phyloP scores from a whole-genome alignment of 2,329 filamentous ascomycete genomes.

The Niveomyces coronatus region DNA sequence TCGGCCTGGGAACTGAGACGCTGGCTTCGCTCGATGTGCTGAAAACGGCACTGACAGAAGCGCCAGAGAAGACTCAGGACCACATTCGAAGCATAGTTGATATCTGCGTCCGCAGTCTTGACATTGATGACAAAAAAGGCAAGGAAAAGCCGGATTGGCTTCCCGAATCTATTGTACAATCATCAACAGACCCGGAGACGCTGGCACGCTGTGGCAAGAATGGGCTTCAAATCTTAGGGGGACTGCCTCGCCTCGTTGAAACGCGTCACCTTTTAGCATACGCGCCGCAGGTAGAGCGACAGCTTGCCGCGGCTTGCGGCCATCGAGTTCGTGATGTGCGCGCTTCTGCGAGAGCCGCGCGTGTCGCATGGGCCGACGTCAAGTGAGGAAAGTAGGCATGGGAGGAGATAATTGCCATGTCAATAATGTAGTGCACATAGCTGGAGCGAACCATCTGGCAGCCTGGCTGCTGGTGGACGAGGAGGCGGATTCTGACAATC shows the following conservation, averaged over 20 bases:
- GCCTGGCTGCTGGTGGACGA: no score
- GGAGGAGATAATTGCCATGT: background rate
- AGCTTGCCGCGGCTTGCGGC: constrained; percentile 41
- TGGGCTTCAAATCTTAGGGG: constrained; percentile 36
- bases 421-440: background rate
- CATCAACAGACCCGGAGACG: constrained; percentile 12
- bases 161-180: constrained; percentile 16
- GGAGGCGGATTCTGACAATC: background rate
- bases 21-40: constrained; percentile 39
- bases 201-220: constrained; percentile 32
- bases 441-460: background rate
- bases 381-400: constrained; percentile 15
- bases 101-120: constrained; percentile 31
- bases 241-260: constrained; percentile 39
- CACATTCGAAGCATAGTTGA: constrained; percentile 40
- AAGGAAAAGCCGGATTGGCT: constrained; percentile 22
- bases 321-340: constrained; percentile 43
- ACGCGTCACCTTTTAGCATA: constrained; percentile 34
- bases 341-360: constrained; percentile 36
- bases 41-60: constrained; percentile 34
- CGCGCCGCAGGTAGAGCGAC: constrained; percentile 33
- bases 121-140: constrained; percentile 17
- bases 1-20: constrained; percentile 32
- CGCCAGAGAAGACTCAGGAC: constrained; percentile 33
- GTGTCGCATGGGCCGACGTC: constrained; percentile 37